Conservation (phyloP, 768 basidiomycete genomes). For the Phlebiopsis flavidoalba region DNA sequence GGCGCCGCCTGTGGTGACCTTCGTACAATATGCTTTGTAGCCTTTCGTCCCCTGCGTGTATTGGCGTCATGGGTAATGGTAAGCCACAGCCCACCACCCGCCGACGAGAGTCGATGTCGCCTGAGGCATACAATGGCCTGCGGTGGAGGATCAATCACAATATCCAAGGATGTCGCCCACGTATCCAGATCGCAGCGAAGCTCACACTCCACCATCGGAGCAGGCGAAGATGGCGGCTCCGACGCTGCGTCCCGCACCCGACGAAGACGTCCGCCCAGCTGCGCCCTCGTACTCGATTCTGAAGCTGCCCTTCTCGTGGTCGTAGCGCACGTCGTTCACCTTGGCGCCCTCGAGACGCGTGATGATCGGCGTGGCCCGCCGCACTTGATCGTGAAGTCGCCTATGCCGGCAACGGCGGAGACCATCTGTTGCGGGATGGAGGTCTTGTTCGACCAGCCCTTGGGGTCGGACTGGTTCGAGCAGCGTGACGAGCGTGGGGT, state of each 20-base stretch:
- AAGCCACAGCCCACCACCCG: slow-evolving; percentile 93
- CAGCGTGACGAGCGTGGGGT: slow-evolving; percentile 79
- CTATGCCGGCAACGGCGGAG: slow-evolving; percentile 80
- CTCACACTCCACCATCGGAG: slow-evolving; percentile 77
- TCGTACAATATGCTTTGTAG: slow-evolving; percentile 64
- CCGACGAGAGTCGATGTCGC: slow-evolving; percentile 78
- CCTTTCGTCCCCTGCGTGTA: slow-evolving; percentile 74
- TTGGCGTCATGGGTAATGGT: slow-evolving; percentile 80
- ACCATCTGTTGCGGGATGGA: slow-evolving; percentile 96
- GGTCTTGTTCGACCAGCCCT: slow-evolving; percentile 94
- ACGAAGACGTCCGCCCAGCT: slow-evolving; percentile 36
- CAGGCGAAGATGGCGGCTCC: slow-evolving; percentile 19
- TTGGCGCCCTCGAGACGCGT: slow-evolving; percentile 80
- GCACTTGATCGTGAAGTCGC: slow-evolving; percentile 92
- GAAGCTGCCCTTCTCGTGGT: slow-evolving; percentile 80
- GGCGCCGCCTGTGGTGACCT: slow-evolving; percentile 53
- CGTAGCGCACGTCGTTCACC: slow-evolving; percentile 70
- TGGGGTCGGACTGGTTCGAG: slow-evolving; percentile 96
- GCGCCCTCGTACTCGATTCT: slow-evolving; percentile 80
- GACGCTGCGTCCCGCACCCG: slow-evolving; percentile 10
- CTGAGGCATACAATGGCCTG: slow-evolving; percentile 76
- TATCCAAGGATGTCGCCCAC: slow-evolving; percentile 79
- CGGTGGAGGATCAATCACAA: slow-evolving; percentile 92
- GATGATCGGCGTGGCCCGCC: slow-evolving; percentile 92
- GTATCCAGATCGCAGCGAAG: slow-evolving; percentile 89